Evolutionary conservation across 805 yeast genomes (phyloP), one percentile per base, ranked within the genome.

Genomic region (Kuraishia ogatae): DNA sequence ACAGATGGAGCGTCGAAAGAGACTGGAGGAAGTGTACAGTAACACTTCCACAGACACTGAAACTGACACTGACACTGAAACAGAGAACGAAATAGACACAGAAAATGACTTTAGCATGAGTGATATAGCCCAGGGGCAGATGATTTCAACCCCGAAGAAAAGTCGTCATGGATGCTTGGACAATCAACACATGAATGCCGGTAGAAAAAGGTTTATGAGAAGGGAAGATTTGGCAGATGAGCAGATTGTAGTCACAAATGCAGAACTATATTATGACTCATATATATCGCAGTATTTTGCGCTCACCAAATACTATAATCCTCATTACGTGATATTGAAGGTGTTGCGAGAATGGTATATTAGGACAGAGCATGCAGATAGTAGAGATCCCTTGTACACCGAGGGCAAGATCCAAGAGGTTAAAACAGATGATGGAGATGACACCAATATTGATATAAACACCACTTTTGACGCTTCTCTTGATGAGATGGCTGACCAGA

Each of bases 241-340:
- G 2, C 57, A 57, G 28, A 47, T 58, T 19, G 52, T 53, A 22
- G 56, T 62, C 10, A 54, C 62, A 19, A 59, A 62, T 49, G 57
- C 56, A 1, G 65, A 64, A 50, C 35, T 65, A 2, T 62, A 64
- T 46, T 53, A 56, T 15, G 65, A 65, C 39, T 54, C 58, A 20
- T 64, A 60, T 47, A 50, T 59, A 2, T 52, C 57, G 23, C 52
- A 56, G 47, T 58, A 58, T 22, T 64, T 64, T 59, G 56, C 68
- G 1, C 35, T 66, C 23, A 55, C 65, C 29, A 58, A 58, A 46
- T 65, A 62, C 56, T 64, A 63, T 52, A 59, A 64, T 48, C 67
- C 69, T 4, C 51, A 48, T 11, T 22, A 51, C 50, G 54, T 64
- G n/a, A 54, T 65, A 2, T 58, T 57, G 29, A 39, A 53, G 5